Evolutionary conservation across 495 filamentous ascomycete genomes (phyloP).

Genomic region (Cercophora samala): DNA sequence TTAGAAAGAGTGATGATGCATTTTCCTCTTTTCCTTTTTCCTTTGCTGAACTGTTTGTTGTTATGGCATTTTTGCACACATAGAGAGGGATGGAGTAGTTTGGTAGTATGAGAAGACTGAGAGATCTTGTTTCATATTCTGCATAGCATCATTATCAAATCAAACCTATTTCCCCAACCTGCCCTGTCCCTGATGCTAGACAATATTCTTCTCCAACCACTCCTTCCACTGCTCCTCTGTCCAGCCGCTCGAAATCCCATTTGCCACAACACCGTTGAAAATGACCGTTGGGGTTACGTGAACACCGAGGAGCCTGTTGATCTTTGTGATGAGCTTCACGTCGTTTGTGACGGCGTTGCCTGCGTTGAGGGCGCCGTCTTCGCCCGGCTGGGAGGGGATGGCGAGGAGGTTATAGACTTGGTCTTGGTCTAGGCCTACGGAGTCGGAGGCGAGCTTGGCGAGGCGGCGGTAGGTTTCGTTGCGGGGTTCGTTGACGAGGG

Average conservation of each 20-base stretch:
- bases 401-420: slow-evolving; percentile 61
- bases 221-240: slow-evolving; percentile 75
- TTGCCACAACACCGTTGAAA: slow-evolving; percentile 81
- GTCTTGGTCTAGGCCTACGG: slow-evolving; percentile 63
- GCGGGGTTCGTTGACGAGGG: slow-evolving; percentile 72
- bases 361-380: slow-evolving; percentile 63
- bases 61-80: background rate
- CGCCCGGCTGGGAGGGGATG: slow-evolving; percentile 58
- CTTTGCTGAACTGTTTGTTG: background rate
- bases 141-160: too few relatives aligned
- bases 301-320: slow-evolving; percentile 69
- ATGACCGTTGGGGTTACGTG: slow-evolving; percentile 89
- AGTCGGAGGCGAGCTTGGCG: slow-evolving; percentile 58
- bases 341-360: slow-evolving; percentile 86
- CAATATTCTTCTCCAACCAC: slow-evolving; percentile 76
- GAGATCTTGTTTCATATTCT: background rate
- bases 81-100: background rate
- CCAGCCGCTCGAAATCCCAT: slow-evolving; percentile 73
- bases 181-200: slow-evolving; percentile 33
- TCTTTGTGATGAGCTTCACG: slow-evolving; percentile 79
- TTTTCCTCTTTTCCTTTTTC: background rate
- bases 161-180: too few relatives aligned
- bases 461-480: slow-evolving; percentile 82
- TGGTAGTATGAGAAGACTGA: background rate
- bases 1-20: background rate